A percentile compares a stretch with the other conserved stretches of the same genome.
phyloP scores from a whole-genome alignment of 208 protist species.

The Acanthamoeba royreba region DNA sequence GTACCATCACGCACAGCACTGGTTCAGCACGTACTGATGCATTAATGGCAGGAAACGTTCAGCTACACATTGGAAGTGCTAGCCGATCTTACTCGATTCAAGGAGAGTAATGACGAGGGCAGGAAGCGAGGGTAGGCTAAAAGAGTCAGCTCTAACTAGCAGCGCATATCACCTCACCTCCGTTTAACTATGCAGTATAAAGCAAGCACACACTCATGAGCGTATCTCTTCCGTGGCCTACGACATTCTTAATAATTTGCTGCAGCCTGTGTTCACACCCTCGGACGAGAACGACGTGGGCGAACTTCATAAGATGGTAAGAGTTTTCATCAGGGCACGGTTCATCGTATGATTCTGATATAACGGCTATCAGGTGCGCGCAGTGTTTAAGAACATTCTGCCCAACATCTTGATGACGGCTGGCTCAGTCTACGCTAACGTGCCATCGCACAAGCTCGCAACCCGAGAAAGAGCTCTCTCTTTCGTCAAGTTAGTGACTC shows the following conservation, averaged over 20 bases:
- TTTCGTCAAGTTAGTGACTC: conserved; percentile 20
- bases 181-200: no score
- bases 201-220: background rate
- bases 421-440: background rate
- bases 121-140: background rate
- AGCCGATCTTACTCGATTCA: conserved; percentile 22
- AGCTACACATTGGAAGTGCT: conserved; percentile 45
- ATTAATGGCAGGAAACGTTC: background rate
- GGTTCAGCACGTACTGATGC: background rate
- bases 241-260: background rate
- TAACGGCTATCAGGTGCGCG: background rate
- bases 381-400: conserved; percentile 38
- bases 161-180: background rate
- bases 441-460: background rate
- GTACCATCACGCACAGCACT: no score
- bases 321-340: no score
- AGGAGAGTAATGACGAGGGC: background rate
- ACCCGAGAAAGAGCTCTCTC: background rate
- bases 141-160: no score
- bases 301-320: background rate
- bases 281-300: background rate
- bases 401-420: conserved; percentile 25
- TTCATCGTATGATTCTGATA: no score
- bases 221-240: background rate
- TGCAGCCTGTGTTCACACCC: background rate